Percentiles rank a stretch among this genome's conserved stretches.
These are phyloP conservation scores for Chionographis japonica DNA, from an alignment of 106 monocot species.

Conservation along the genomic window DNA sequence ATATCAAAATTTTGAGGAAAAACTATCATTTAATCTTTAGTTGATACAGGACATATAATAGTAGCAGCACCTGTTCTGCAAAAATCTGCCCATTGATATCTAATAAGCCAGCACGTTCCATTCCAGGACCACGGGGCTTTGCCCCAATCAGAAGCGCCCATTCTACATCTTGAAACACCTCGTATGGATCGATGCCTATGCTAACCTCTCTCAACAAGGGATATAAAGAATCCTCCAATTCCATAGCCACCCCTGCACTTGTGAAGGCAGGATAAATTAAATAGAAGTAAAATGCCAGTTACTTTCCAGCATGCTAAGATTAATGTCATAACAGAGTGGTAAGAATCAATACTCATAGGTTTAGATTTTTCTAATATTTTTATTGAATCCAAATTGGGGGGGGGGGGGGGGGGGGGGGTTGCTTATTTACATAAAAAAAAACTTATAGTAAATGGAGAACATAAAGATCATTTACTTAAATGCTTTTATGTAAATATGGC, in stretches of 20 bases:
- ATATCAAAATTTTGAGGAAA: background rate
- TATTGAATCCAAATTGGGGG: too few relatives aligned
- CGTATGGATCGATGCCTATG: slow-evolving; percentile 84
- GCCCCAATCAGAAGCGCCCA: slow-evolving; percentile 97
- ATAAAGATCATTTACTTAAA: too few relatives aligned
- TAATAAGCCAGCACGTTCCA: slow-evolving; percentile 91
- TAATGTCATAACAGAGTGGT: background rate
- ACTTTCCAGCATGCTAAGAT: background rate
- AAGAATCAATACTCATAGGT: too few relatives aligned
- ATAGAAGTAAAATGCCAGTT: background rate
- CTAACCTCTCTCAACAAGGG: slow-evolving; percentile 89
- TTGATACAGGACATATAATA: background rate
- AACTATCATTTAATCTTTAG: background rate
- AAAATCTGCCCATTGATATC: slow-evolving; percentile 98
- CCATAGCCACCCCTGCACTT: slow-evolving; percentile 90
- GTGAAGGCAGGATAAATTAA: background rate
- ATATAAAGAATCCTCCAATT: slow-evolving; percentile 91
- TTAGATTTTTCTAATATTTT: too few relatives aligned
- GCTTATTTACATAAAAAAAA: too few relatives aligned
- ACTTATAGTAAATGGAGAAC: too few relatives aligned
- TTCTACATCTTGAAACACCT: slow-evolving; percentile 79
- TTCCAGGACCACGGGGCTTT: slow-evolving; percentile 92
- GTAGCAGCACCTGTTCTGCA: slow-evolving; percentile 68
- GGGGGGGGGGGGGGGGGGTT: too few relatives aligned
- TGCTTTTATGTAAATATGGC: too few relatives aligned